Evolutionary conservation across 2,329 filamentous ascomycete genomes (phyloP), one percentile per base, ranked within the genome.

Genomic region (Dothiorella sarmentorum): DNA sequence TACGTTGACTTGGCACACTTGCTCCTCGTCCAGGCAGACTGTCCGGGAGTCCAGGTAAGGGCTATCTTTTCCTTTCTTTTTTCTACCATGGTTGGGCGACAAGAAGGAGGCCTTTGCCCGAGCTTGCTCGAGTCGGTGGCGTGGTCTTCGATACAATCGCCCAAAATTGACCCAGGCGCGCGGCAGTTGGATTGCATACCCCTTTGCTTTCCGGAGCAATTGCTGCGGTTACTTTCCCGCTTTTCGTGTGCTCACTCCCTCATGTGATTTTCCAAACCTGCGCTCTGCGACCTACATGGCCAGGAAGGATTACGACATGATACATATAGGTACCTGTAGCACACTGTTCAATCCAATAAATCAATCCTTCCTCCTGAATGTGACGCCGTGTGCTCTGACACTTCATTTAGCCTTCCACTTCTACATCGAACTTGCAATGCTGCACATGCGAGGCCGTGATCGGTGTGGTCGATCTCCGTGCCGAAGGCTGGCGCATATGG

Each of bases 1-100:
- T 87, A 97, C 63, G 87, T 97, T 55, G 91, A 96, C 69, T 77
- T 91, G 43, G 85, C 86, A 27, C 89, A 87, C 10, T 87, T 99
- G 62, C 75, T 96, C 22, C 75, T 97, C 43, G 74, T 81, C 0
- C 80, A 85, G 61, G 72, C 75, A 2, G 89, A 97, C 72, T 92
- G 90, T 65, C 59, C 60, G 20, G 69, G 73, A 61, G 64, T 76
- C 52, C 66, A 75, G 75, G 77, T 81, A 76, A 70, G 76, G 63
- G 27, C 38, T 29, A 61, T 53, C 52, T 61, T 58, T 61, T 59
- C 15, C 56, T 58, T 59, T 53, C 24, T 47, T 58, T 22, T 44
- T 44, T 43, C 31, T n/a, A 42, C 17, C 3, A 22, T n/a, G 17
- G 9, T n/a, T 18, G 80, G 81, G 79, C 71, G 78, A 73, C 66